Evolutionary conservation across 306 rosid genomes (phyloP).

Genomic region (Boehmeria nivea): DNA sequence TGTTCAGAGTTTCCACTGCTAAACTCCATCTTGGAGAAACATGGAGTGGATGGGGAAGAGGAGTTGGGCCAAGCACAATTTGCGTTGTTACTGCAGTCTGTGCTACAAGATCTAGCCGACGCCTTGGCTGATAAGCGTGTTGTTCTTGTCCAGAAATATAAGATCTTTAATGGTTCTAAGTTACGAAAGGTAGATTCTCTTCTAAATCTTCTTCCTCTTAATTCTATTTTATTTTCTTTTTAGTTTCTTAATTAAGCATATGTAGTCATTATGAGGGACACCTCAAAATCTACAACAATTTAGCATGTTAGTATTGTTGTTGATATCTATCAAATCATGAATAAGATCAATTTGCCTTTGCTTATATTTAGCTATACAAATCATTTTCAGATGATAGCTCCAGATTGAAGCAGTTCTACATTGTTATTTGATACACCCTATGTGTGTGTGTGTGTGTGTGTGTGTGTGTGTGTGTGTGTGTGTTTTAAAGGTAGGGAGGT

Average conservation of each 20-base stretch:
- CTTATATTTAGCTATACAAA: neutral
- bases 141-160: conserved; percentile 49
- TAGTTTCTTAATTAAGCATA: neutral
- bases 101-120: conserved; percentile 76
- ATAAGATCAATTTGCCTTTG: conserved; percentile 1
- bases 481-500: too few relatives aligned
- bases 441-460: too few relatives aligned
- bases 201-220: too few relatives aligned
- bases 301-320: neutral
- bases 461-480: too few relatives aligned
- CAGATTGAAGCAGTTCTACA: too few relatives aligned
- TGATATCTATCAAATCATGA: neutral
- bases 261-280: neutral
- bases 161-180: conserved; percentile 60
- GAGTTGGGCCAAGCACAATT: conserved; percentile 95
- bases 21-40: conserved; percentile 60
- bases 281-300: neutral
- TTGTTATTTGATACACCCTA: too few relatives aligned
- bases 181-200: conserved; percentile 58
- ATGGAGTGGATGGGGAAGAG: conserved; percentile 60
- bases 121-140: conserved; percentile 55
- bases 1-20: conserved; percentile 70
- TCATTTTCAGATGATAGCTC: too few relatives aligned
- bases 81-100: conserved; percentile 80
- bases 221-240: too few relatives aligned